These are phyloP conservation scores for Hemileia vastatrix DNA, from an alignment of 1,284 basidiomycete genomes.

Conservation along the genomic window DNA sequence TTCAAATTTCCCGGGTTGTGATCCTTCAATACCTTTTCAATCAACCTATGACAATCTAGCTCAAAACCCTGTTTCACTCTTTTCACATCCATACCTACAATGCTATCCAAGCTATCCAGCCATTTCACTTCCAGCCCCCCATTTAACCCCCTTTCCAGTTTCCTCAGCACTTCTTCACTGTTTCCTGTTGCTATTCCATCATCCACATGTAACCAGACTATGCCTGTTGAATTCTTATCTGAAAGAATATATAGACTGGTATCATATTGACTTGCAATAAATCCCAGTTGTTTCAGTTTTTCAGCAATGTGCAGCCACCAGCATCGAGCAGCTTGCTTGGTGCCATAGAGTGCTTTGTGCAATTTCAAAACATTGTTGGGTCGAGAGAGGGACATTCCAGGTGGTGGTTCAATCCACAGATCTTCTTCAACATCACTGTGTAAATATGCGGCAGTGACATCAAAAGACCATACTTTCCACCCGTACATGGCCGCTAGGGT, in stretches of 20 bases:
- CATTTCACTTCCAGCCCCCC: constrained; percentile 1
- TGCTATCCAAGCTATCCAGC: not conserved
- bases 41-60: not conserved
- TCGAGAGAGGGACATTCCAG: no score
- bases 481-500: no score
- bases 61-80: not conserved
- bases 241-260: not conserved
- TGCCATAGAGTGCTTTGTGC: constrained; percentile 12
- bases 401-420: no score
- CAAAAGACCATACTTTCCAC: no score
- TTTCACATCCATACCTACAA: not conserved
- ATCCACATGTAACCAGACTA: constrained; percentile 12
- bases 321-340: constrained; percentile 7
- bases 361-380: no score
- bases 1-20: no score
- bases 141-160: not conserved
- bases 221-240: not conserved
- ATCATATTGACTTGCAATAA: not conserved
- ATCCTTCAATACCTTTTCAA: no score
- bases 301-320: constrained; percentile 9
- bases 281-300: not conserved
- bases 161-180: not conserved
- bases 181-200: not conserved
- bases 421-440: no score
- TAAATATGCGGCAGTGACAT: no score